phyloP scores from a whole-genome alignment of 2,329 filamentous ascomycete genomes.

The Boeremia exigua region DNA sequence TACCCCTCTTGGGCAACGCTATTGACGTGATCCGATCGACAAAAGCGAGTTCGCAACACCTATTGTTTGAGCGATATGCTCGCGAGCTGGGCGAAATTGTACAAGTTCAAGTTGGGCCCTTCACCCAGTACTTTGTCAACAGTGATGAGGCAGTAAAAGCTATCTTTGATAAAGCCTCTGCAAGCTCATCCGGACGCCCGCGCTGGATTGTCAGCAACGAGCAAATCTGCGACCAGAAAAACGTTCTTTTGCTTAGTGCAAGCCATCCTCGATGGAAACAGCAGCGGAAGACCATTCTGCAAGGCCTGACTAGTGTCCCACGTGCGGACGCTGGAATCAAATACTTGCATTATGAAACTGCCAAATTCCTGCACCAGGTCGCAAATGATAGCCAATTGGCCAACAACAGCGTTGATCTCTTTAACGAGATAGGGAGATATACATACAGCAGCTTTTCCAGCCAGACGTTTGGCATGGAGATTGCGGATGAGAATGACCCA shows the following conservation, averaged over 20 bases:
- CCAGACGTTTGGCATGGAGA: slow-evolving; percentile 16
- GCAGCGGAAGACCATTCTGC: slow-evolving; percentile 10
- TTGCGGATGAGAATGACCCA: slow-evolving; percentile 7
- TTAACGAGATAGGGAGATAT: slow-evolving; percentile 14
- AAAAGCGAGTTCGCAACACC: slow-evolving; percentile 5
- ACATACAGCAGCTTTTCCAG: slow-evolving; percentile 16
- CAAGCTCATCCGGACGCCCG: slow-evolving; percentile 39
- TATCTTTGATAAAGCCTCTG: slow-evolving; percentile 48
- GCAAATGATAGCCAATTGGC: neutral
- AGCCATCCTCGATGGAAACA: slow-evolving; percentile 15
- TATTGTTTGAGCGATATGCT: slow-evolving; percentile 8
- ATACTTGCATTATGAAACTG: slow-evolving; percentile 17
- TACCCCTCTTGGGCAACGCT: slow-evolving; percentile 10
- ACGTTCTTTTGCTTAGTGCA: slow-evolving; percentile 6
- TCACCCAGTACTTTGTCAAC: slow-evolving; percentile 42
- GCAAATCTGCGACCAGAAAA: slow-evolving; percentile 17
- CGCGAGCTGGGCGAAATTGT: slow-evolving; percentile 9
- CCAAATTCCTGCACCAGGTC: slow-evolving; percentile 13
- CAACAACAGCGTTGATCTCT: slow-evolving; percentile 1
- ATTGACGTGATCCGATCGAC: slow-evolving; percentile 8
- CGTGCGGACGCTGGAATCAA: slow-evolving; percentile 12
- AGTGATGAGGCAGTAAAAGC: slow-evolving; percentile 50
- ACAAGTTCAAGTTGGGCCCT: slow-evolving; percentile 9
- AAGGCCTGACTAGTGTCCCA: slow-evolving; percentile 15
- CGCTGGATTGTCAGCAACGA: slow-evolving; percentile 28